phyloP scores from a whole-genome alignment of 441 rosid genomes.

The Pelargonium australe region DNA sequence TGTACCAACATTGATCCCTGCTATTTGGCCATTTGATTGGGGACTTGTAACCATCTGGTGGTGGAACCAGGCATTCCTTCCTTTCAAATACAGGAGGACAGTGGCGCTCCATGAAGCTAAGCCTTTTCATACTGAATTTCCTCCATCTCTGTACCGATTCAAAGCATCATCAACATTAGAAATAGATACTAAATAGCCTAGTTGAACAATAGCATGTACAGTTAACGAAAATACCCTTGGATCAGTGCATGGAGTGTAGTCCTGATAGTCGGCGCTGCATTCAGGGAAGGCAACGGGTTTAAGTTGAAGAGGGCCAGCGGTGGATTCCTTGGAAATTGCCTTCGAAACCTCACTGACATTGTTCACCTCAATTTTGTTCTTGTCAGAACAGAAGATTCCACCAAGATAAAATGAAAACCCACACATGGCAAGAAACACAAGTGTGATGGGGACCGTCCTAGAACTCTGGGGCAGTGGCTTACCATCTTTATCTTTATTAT shows the following conservation, averaged over 20 bases:
- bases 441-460: constrained; percentile 42
- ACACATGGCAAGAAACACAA: constrained; percentile 46
- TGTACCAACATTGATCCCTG: background rate
- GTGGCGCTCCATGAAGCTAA: constrained; percentile 90
- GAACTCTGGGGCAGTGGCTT: constrained; percentile 43
- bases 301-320: constrained; percentile 42
- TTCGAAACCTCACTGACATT: constrained; percentile 36
- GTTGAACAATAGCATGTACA: background rate
- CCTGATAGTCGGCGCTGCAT: constrained; percentile 78
- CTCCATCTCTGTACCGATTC: constrained; percentile 65
- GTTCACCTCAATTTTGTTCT: constrained; percentile 24
- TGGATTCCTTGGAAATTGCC: constrained; percentile 41
- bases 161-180: background rate
- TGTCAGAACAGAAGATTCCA: constrained; percentile 72
- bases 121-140: constrained; percentile 71
- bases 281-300: constrained; percentile 57
- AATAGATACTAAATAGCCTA: too few species aligned
- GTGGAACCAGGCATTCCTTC: constrained; percentile 84
- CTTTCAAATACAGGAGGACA: constrained; percentile 85
- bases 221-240: constrained; percentile 50
- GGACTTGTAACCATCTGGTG: constrained; percentile 88
- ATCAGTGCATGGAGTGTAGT: constrained; percentile 97
- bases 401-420: constrained; percentile 88
- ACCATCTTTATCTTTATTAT: constrained; percentile 50
- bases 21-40: constrained; percentile 96